A percentile compares a stretch with the other conserved stretches of the same genome.
Conservation (phyloP, 129 eudicot genomes). For the Oenanthe sinensis region DNA sequence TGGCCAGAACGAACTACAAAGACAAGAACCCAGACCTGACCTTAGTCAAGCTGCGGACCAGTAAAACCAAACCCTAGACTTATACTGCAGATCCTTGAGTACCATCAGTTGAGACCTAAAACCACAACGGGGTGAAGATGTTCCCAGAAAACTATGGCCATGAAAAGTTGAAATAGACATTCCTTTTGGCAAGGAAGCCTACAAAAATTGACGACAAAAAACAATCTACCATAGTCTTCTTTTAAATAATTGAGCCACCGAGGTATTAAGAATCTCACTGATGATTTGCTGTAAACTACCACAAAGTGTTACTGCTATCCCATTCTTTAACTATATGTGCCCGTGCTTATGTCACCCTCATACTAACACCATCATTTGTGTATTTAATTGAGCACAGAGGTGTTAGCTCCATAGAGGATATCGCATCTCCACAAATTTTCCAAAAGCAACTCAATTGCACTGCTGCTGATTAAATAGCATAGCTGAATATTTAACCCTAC, state of each 20-base stretch:
- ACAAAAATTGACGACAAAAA: slow-evolving; percentile 35
- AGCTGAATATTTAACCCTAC: slow-evolving; percentile 75
- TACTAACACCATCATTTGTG: slow-evolving; percentile 7
- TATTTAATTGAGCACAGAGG: background rate
- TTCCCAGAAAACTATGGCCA: slow-evolving; percentile 37
- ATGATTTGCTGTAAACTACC: slow-evolving; percentile 4
- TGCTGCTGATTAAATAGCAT: slow-evolving; percentile 69
- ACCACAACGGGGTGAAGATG: slow-evolving; percentile 22
- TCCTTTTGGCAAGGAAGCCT: slow-evolving; percentile 21
- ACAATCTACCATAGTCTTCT: slow-evolving; percentile 29
- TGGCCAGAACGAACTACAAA: slow-evolving; percentile 17
- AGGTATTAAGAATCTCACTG: slow-evolving; percentile 9
- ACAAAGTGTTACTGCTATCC: background rate
- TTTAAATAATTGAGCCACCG: slow-evolving; percentile 41
- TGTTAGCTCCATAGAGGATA: slow-evolving; percentile 30
- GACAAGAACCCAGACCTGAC: background rate
- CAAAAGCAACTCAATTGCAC: slow-evolving; percentile 47
- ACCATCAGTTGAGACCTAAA: background rate
- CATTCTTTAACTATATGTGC: background rate
- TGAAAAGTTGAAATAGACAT: slow-evolving; percentile 14
- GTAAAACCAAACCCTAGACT: slow-evolving; percentile 12
- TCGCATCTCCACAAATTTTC: slow-evolving; percentile 83
- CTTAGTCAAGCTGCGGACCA: background rate
- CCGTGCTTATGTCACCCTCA: background rate
- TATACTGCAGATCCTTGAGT: background rate